Evolutionary conservation across 2,329 filamentous ascomycete genomes (phyloP).

Genomic region (Byssoonygena ceratinophila): DNA sequence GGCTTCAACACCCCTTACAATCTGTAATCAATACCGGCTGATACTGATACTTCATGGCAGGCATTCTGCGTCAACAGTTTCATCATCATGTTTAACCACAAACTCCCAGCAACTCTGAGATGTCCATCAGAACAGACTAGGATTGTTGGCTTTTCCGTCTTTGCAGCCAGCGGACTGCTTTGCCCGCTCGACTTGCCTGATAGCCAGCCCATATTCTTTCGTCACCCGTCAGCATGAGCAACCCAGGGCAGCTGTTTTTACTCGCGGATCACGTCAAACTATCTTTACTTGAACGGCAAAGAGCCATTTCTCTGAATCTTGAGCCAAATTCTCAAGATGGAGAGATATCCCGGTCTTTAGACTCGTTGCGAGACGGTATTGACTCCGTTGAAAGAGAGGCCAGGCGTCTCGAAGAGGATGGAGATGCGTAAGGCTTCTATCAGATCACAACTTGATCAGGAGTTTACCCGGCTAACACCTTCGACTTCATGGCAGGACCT

Average conservation of each 20-base stretch:
- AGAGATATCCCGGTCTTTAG: conserved; percentile 77
- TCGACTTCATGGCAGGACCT: conserved; percentile 19
- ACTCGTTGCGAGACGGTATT: conserved; percentile 74
- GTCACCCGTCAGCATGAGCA: conserved; percentile 34
- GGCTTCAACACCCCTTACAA: background rate
- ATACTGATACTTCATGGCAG: background rate
- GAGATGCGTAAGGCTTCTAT: conserved; percentile 44
- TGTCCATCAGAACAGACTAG: background rate
- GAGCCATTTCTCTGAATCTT: conserved; percentile 69
- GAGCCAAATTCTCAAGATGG: conserved; percentile 72
- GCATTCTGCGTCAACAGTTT: background rate
- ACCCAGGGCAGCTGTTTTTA: conserved; percentile 68
- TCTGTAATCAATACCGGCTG: conserved; percentile 1
- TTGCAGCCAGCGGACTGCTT: background rate
- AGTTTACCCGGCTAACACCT: background rate
- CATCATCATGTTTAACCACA: background rate
- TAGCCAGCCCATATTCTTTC: background rate
- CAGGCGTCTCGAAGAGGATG: conserved; percentile 52
- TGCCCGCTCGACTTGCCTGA: background rate
- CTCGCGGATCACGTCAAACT: conserved; percentile 96
- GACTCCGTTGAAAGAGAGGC: conserved; percentile 56
- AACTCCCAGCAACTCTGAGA: background rate
- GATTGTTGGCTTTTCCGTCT: background rate
- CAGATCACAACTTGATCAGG: background rate
- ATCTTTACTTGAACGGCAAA: conserved; percentile 81